Conservation (phyloP, 805 yeast genomes). For the Blastobotrys peoriensis region DNA sequence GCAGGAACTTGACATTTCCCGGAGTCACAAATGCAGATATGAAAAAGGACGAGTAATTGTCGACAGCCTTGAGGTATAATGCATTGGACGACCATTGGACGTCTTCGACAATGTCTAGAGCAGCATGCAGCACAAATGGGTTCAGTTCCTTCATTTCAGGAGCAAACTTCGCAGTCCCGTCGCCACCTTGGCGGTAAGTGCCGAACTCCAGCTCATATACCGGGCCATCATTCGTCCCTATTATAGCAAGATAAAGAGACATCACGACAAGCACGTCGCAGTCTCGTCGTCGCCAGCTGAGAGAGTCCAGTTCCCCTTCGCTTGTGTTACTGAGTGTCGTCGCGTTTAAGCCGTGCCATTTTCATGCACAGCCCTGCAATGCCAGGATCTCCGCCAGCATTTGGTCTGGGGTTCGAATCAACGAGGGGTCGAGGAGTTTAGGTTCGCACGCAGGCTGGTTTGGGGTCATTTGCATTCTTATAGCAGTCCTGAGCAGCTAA, state of each 20-base stretch:
- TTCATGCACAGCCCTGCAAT: too few relatives aligned
- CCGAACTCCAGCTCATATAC: constrained; percentile 84
- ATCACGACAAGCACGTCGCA: too few relatives aligned
- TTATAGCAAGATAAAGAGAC: constrained; percentile 84
- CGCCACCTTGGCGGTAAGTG: constrained; percentile 59
- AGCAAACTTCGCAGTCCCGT: constrained; percentile 56
- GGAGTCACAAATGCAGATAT: constrained; percentile 86
- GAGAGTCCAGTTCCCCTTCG: too few relatives aligned
- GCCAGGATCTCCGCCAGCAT: too few relatives aligned
- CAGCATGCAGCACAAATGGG: constrained; percentile 83
- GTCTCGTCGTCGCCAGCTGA: too few relatives aligned
- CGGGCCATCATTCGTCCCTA: constrained; percentile 83
- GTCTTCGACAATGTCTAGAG: constrained; percentile 89
- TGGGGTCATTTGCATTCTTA: too few relatives aligned
- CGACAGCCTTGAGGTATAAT: constrained; percentile 70
- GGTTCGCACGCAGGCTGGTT: too few relatives aligned
- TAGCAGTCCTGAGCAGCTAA: too few relatives aligned
- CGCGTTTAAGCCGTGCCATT: too few relatives aligned
- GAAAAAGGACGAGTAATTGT: constrained; percentile 73
- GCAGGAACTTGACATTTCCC: constrained; percentile 71
- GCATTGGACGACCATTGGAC: constrained; percentile 69
- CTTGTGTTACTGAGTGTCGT: too few relatives aligned
- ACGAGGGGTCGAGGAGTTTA: too few relatives aligned
- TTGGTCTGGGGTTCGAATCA: too few relatives aligned
- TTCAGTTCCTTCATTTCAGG: constrained; percentile 68